Evolutionary conservation across 2,329 filamentous ascomycete species (phyloP).

Genomic region (Chlorencoelia australis): DNA sequence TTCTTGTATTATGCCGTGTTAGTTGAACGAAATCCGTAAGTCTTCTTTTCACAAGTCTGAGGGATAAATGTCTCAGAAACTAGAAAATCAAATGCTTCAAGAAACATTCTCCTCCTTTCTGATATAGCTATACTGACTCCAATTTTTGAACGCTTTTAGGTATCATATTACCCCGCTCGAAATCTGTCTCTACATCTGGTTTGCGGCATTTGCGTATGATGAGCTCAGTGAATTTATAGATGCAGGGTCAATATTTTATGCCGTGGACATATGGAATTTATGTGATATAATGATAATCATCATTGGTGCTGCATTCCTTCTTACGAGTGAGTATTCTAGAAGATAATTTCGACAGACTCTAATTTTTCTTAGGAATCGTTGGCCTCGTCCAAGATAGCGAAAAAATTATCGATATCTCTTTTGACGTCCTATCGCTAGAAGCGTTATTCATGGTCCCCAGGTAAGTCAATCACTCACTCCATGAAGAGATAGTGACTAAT

Average conservation of each 20-base stretch:
- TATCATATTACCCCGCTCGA: constrained; percentile 58
- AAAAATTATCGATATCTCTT: constrained; percentile 64
- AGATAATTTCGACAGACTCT: not conserved
- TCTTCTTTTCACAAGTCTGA: not conserved
- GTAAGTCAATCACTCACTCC: constrained; percentile 23
- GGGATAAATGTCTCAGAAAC: too few species aligned
- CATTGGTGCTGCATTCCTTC: constrained; percentile 60
- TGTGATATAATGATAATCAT: constrained; percentile 67
- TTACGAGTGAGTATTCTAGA: constrained; percentile 48
- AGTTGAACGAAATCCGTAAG: constrained; percentile 53
- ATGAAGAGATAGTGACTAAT: constrained; percentile 3
- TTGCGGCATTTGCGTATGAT: constrained; percentile 79
- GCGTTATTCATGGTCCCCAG: constrained; percentile 81
- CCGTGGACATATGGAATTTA: constrained; percentile 71
- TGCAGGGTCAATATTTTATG: constrained; percentile 78
- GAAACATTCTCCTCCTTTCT: too few species aligned
- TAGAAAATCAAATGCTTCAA: too few species aligned
- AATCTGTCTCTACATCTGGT: constrained; percentile 71
- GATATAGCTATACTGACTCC: too few species aligned
- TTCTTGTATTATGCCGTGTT: constrained; percentile 80
- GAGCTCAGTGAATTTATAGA: constrained; percentile 78
- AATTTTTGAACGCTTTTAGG: constrained; percentile 7
- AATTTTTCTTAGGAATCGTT: constrained; percentile 43
- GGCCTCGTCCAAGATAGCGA: constrained; percentile 52
- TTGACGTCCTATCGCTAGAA: constrained; percentile 82